Conservation (phyloP, 495 filamentous ascomycete genomes). For the Penicillium cosmopolitanum region DNA sequence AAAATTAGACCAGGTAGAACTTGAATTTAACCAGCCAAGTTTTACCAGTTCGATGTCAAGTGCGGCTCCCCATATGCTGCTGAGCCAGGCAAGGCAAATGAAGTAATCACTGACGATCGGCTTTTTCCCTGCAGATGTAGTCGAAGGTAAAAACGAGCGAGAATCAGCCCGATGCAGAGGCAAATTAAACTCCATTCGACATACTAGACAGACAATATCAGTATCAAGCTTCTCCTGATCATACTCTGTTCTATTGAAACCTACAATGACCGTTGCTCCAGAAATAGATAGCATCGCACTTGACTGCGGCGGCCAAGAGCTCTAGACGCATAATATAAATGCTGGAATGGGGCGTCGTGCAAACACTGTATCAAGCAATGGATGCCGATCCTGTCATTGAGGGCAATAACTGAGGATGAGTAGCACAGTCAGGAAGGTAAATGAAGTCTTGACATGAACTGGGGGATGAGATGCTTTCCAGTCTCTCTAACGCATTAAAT, state of each 20-base stretch:
- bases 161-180: neutral
- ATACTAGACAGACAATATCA: neutral
- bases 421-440: too few relatives aligned
- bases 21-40: neutral
- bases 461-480: too few relatives aligned
- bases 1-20: neutral
- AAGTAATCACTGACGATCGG: neutral
- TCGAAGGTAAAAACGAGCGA: neutral
- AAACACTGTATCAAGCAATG: too few relatives aligned
- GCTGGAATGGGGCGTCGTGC: too few relatives aligned
- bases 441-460: too few relatives aligned
- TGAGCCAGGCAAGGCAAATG: conserved; percentile 1
- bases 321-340: too few relatives aligned
- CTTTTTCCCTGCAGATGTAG: neutral
- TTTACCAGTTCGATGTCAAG: neutral
- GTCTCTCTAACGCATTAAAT: too few relatives aligned
- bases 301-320: too few relatives aligned
- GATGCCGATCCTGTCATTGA: too few relatives aligned
- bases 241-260: neutral
- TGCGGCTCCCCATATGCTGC: neutral
- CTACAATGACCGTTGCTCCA: neutral
- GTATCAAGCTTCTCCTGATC: neutral
- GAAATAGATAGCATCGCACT: neutral
- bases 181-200: neutral
- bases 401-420: too few relatives aligned